Evolutionary conservation across 345 rosid species (phyloP), one percentile per base, ranked within the genome.

Genomic region (Aquilaria sinensis): DNA sequence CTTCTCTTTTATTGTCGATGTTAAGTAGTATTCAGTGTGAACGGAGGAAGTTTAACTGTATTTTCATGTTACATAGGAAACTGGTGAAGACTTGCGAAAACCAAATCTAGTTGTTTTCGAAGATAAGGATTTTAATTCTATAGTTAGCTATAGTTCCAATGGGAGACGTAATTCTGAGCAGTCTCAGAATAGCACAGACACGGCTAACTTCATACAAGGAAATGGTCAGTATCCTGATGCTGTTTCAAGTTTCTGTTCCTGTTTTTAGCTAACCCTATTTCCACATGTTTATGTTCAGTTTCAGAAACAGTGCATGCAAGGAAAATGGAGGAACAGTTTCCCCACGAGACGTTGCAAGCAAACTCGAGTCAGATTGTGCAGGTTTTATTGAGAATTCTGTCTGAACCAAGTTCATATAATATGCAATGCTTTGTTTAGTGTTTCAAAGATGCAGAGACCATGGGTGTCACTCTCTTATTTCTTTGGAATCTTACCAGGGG

Each of bases 21-120:
- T 58, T 61, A n/a, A 43, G 46, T 68, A 49, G 12, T 49, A 34
- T 37, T 16, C 8, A 23, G 30, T 47, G 16, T 64, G 56, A 12
- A 43, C 64, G 12, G 12, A 46, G 54, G 54, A 5, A 60, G 60
- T 64, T 12, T 57, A 14, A 31, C 34, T 43, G 51, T 53, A 61
- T 50, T 68, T 16, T 31, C 61, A 67, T 68, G 62, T 64, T 56
- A 55, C 77, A 58, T 70, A 93, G 98, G 96, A 83, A 77, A 84
- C 74, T 56, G 81, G 71, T 16, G 65, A 78, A 79, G 82, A 74
- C 47, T 66, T 90, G 73, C 82, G 80, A 73, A 97, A 78, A 70
- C 97, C 97, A 29, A 78, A 88, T 72, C 75, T 67, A 70, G 63
- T 78, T 63, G 83, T 90, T 67, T 85, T 81, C 58, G 64, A 81